phyloP scores from a whole-genome alignment of 1,284 basidiomycete species.

The Thelephora terrestris region DNA sequence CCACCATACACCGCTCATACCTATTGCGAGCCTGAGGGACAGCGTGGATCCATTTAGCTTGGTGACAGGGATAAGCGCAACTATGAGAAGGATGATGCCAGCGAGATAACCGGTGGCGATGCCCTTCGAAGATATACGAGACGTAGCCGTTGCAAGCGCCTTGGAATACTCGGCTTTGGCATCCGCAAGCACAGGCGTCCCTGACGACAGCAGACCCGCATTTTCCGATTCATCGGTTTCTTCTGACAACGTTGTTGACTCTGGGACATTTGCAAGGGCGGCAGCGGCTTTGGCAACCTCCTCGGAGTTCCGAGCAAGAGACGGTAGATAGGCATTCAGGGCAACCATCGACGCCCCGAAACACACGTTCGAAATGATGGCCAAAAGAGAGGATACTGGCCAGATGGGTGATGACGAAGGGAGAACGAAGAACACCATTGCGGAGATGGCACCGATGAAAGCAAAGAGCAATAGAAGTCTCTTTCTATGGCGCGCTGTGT shows the following conservation, averaged over 20 bases:
- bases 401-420: slow-evolving; percentile 61
- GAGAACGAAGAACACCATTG: slow-evolving; percentile 62
- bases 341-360: slow-evolving; percentile 82
- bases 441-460: slow-evolving; percentile 52
- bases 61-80: slow-evolving; percentile 67
- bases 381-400: slow-evolving; percentile 51
- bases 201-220: slow-evolving; percentile 2
- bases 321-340: slow-evolving; percentile 82
- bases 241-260: slow-evolving; percentile 1
- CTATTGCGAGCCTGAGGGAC: slow-evolving; percentile 68
- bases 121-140: slow-evolving; percentile 72
- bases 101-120: slow-evolving; percentile 78
- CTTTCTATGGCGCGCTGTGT: slow-evolving; percentile 69
- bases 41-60: slow-evolving; percentile 59
- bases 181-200: slow-evolving; percentile 6
- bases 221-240: slow-evolving; percentile 6
- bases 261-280: slow-evolving; percentile 20
- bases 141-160: slow-evolving; percentile 58
- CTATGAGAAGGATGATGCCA: slow-evolving; percentile 60
- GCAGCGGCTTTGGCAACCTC: slow-evolving; percentile 41
- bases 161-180: slow-evolving; percentile 30
- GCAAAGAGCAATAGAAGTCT: slow-evolving; percentile 70
- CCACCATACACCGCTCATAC: slow-evolving; percentile 81
- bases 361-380: slow-evolving; percentile 68
- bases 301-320: slow-evolving; percentile 55